Evolutionary conservation across 2,329 filamentous ascomycete genomes (phyloP), one percentile per base, ranked within the genome.

Genomic region (Immersiporthe knoxdaviesiana): DNA sequence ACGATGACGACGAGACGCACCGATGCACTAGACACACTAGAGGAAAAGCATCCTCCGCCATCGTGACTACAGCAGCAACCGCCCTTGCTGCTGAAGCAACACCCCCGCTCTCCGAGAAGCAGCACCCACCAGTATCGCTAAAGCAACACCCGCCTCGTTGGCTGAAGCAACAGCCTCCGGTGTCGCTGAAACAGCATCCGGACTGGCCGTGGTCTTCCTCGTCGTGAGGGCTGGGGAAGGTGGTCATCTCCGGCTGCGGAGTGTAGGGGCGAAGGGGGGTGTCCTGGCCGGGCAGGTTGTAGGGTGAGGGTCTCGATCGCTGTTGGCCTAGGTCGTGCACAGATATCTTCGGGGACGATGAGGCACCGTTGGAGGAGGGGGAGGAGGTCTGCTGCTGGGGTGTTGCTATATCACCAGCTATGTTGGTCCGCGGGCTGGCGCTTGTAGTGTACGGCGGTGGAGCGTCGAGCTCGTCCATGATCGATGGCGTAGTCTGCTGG

Each of bases 91-190:
- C 37, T 39, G 37, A 39, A 39, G 37, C 37, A 35, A 8, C 35
- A 35, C 8, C 35, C 35, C 27, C 52, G 6, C 50, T 69, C 14
- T 24, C 35, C 12, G 61, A 65, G 62, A 70, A 70, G 32, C 66
- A 66, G 10, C 69, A 70, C 18, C 66, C 69, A 21, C 50, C 66
- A 2, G 65, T 59, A 3, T 69, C 63, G n/a, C 69, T 71, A 37
- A 71, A 71, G 18, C 50, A 64, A 32, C 69, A 71, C 2, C 67
- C 69, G 1, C 67, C 69, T 2, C 59, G 67, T 8, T 16, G 7
- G 60, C 69, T 71, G 37, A 69, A 71, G 60, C 63, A 71, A 54
- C 69, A 67, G 16, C 69, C 69, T 5, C 69, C 69, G 0, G 50
- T 67, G 1, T 47, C 18, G 61, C 69, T 71, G 47, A 52, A 67